Evolutionary conservation across 1,284 basidiomycete genomes (phyloP).

Genomic region (Cryptococcus sp.): DNA sequence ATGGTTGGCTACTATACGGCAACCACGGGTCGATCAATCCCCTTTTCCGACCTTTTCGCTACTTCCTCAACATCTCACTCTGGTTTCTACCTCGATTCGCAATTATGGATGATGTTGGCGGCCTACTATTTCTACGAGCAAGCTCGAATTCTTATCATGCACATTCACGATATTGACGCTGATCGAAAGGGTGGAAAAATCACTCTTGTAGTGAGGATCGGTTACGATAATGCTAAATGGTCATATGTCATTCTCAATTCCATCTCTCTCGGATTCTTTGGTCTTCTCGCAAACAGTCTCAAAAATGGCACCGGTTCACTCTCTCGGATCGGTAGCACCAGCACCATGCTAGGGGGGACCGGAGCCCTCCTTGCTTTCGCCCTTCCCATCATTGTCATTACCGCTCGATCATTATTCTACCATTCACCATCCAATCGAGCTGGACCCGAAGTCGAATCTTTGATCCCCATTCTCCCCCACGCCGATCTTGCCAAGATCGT

Average conservation of each 20-base stretch:
- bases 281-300: background rate
- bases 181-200: constrained; percentile 18
- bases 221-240: constrained; percentile 2
- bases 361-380: background rate
- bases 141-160: constrained; percentile 26
- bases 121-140: constrained; percentile 23
- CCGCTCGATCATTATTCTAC: constrained; percentile 7
- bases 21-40: constrained; percentile 5
- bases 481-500: constrained; percentile 9
- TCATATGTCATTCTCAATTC: constrained; percentile 10
- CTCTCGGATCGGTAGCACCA: background rate
- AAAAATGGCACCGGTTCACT: background rate
- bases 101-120: constrained; percentile 13
- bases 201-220: constrained; percentile 16
- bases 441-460: background rate
- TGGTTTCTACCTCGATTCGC: constrained; percentile 14
- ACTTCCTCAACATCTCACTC: background rate
- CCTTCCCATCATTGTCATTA: constrained; percentile 7
- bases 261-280: constrained; percentile 4
- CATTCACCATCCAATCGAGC: constrained; percentile 2
- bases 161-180: constrained; percentile 24
- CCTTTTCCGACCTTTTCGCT: constrained; percentile 8
- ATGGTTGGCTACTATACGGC: constrained; percentile 24
- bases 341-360: constrained; percentile 1
- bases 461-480: constrained; percentile 3